Base-by-base conservation (phyloP, 495 filamentous ascomycete species). In the Talaromyces ruber region DNA sequence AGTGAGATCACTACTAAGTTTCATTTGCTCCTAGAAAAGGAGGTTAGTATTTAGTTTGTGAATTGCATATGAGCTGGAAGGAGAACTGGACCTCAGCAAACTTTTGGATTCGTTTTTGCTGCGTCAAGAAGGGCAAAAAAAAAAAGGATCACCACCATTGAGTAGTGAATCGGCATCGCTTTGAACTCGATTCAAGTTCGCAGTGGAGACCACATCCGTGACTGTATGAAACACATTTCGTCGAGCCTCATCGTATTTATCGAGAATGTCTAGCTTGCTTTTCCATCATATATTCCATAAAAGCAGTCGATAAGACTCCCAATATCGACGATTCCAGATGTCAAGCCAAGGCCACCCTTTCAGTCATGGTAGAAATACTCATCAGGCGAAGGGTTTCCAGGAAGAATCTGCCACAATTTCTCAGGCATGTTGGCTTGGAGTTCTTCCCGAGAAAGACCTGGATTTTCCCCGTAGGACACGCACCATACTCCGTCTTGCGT, bases 291-390 rank as follows among this genome's bases (percentile, higher is more conserved):
- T 34, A 87, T 81, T 3, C 82, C 84, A 21, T 75, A 69, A 1
- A 87, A 70, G 58, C 81, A 81, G 60, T 87, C 83, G 61, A 74
- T 81, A 14, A 87, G 73, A 0, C 79, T 78, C 25, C 82, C 82
- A 2, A 86, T 75, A 61, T 87, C 84, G 16, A 80, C 83, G 28
- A 87, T 79, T 0, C 84, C 84, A 9, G 83, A 82, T 0, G 83
- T 86, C 47, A 87, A 78, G 2, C 84, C 84, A 37, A 86, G 70
- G 6, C 84, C 84, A 55, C 84, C 84, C 67, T 71, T 74, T 58
- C 1, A 58, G 21, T 57, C 5, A 11, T 30, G 54, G 16, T 37
- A 30, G n/a, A n/a, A 29, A 58, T 88, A 88, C 24, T 84, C 74
- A 52, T 62, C 76, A 3, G 83, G 82, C 64, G 81, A 81, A 6